Percentiles rank a stretch among this genome's conserved stretches.
Evolutionary conservation across 225 moss, liverwort and hornwort species (phyloP).

Genomic region (Ulota crispa): DNA sequence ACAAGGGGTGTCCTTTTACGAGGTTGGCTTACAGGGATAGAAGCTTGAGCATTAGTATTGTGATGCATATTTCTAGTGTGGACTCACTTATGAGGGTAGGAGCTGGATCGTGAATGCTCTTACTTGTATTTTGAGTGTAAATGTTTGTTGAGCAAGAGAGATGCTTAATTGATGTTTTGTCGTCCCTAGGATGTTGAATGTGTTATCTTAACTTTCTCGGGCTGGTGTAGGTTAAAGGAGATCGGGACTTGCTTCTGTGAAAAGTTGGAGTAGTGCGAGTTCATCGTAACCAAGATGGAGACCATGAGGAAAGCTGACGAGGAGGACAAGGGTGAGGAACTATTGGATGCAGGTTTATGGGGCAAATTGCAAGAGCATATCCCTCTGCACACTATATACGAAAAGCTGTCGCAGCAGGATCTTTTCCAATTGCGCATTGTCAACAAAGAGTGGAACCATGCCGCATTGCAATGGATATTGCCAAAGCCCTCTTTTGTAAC

Average conservation of each 20-base stretch:
- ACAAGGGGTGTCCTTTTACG: background rate
- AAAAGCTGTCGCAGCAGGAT: background rate
- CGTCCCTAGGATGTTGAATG: background rate
- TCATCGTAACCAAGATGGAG: too few relatives aligned
- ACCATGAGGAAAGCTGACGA: too few relatives aligned
- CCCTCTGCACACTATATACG: background rate
- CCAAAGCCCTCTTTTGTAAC: slow-evolving; percentile 15
- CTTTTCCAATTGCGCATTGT: slow-evolving; percentile 10
- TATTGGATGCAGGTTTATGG: slow-evolving; percentile 22
- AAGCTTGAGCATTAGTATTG: background rate
- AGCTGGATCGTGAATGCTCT: background rate
- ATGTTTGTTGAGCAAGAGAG: background rate
- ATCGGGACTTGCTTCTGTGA: background rate
- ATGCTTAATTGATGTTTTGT: too few relatives aligned
- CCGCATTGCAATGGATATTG: background rate
- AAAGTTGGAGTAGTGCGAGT: too few relatives aligned
- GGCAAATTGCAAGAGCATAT: slow-evolving; percentile 8
- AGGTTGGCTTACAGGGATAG: background rate
- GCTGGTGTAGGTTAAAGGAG: background rate
- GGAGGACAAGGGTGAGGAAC: background rate
- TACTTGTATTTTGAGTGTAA: background rate
- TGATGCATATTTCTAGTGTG: background rate
- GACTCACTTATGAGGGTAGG: background rate
- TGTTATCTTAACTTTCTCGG: background rate
- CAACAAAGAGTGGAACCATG: slow-evolving; percentile 14